Base-by-base conservation (phyloP, 495 filamentous ascomycete species). In the Talaromyces borbonicus region DNA sequence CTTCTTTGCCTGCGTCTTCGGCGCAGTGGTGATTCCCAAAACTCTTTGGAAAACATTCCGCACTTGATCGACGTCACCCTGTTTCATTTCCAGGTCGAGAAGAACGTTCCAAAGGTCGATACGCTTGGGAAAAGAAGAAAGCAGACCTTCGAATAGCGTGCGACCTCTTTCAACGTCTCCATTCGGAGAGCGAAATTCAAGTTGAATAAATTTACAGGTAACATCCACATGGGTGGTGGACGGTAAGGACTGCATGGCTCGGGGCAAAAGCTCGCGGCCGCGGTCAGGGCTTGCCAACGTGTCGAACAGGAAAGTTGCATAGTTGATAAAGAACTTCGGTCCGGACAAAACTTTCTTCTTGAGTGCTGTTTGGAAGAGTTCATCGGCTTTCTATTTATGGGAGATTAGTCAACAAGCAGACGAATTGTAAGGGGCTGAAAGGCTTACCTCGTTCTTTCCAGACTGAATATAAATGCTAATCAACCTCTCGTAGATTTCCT, bases 401-500 rank as follows among this genome's bases (percentile, higher is more conserved):
- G 48, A 69, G 62, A 77, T 68, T 46, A 55, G 50, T 48, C 56
- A 46, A 15, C 43, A 48, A 30, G 33, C 15, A 16, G 39, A 25
- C 22, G 16, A 43, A 30, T 20, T 7, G 7, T 20, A 8, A 9
- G n/a, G 43, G 30, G 6, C 16, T 36, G 5, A 20, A 38, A 43
- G 15, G 58, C 62, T 51, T 69, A 76, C 73, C 63, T 77, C 67
- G 52, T 81, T 72, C 69, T 93, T 94, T 46, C 80, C 80, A 36
- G 87, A 86, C 55, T 92, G 86, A 56, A 97, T 92, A 65, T 89
- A 94, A 60, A 95, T 96, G 63, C 86, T 95, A 20, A 85, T 81
- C 52, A 97, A 69, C 24, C 84, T 82, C 64, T 95, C 84, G 57
- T 95, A 83, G 51, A 97, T 84, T 53, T 92, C 87, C 45, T 88